phyloP scores from a whole-genome alignment of 352 stramenopile genomes.

The Salisapilia sapeloensis region DNA sequence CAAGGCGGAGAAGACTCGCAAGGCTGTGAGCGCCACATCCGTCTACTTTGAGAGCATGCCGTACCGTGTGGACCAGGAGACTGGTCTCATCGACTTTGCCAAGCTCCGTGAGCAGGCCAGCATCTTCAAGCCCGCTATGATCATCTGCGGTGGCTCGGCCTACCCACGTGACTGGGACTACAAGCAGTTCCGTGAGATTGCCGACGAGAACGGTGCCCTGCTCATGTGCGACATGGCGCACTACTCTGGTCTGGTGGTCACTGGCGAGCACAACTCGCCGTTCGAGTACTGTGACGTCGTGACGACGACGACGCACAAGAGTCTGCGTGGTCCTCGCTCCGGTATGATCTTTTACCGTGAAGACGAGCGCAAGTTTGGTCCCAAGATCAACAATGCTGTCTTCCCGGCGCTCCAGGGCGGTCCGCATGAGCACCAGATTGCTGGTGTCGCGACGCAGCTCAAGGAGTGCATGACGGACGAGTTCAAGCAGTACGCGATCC shows the following conservation, averaged over 20 bases:
- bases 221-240: conserved; percentile 99
- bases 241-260: conserved; percentile 95
- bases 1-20: conserved; percentile 93
- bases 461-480: conserved; percentile 93
- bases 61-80: conserved; percentile 91
- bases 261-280: conserved; percentile 85
- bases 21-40: conserved; percentile 98
- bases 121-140: conserved; percentile 96
- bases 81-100: conserved; percentile 96
- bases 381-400: conserved; percentile 95
- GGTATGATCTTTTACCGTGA: conserved; percentile 99
- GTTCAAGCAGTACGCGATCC: conserved; percentile 93
- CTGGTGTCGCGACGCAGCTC: conserved; percentile 95
- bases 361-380: conserved; percentile 88
- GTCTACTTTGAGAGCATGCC: conserved; percentile 99
- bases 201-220: conserved; percentile 93
- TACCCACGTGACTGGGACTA: conserved; percentile 99
- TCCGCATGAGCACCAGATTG: conserved; percentile 97
- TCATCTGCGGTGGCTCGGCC: conserved; percentile 94
- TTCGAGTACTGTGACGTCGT: conserved; percentile 99
- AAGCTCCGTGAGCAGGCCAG: conserved; percentile 86
- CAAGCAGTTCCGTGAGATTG: conserved; percentile 92
- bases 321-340: conserved; percentile 90
- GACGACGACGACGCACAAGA: conserved; percentile 99
- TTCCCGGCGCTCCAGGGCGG: conserved; percentile 97